A percentile compares a stretch with the other conserved stretches of the same genome.
Conservation (phyloP, 768 basidiomycete species). For the Podaxis sp. region DNA sequence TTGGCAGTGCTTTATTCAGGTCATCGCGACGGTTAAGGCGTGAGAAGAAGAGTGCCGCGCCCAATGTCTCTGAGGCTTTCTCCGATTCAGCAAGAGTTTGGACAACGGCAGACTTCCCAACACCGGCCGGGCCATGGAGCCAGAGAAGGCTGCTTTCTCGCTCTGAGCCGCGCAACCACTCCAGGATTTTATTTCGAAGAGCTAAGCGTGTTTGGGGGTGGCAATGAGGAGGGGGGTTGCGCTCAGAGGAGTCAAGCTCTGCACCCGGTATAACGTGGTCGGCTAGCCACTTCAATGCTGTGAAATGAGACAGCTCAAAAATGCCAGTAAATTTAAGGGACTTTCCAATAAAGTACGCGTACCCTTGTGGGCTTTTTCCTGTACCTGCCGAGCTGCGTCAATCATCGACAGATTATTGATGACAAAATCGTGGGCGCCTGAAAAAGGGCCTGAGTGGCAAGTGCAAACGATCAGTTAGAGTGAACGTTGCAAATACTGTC, state of each 20-base stretch:
- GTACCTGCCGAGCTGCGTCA: too few species aligned
- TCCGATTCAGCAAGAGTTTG: slow-evolving; percentile 3
- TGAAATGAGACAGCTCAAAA: too few species aligned
- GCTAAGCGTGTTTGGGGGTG: background rate
- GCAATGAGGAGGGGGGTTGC: background rate
- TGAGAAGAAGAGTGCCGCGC: slow-evolving; percentile 1
- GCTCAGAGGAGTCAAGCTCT: background rate
- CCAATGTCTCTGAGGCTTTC: background rate
- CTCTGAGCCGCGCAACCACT: background rate
- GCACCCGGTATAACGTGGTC: background rate
- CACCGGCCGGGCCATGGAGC: slow-evolving; percentile 9
- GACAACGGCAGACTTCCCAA: slow-evolving; percentile 9
- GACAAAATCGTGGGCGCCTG: too few species aligned
- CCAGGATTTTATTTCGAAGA: background rate
- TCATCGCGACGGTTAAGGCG: background rate
- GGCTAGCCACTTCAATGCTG: too few species aligned
- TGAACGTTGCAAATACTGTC: too few species aligned
- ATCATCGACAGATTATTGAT: too few species aligned
- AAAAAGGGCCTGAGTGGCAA: too few species aligned
- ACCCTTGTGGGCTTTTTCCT: too few species aligned
- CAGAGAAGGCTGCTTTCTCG: background rate
- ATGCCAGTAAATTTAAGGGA: too few species aligned
- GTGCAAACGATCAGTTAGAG: too few species aligned
- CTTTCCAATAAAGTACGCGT: too few species aligned
- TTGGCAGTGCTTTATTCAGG: slow-evolving; percentile 16